These are phyloP conservation scores for Ganoderma boninense DNA, from an alignment of 1,284 basidiomycete species.

Conservation along the genomic window DNA sequence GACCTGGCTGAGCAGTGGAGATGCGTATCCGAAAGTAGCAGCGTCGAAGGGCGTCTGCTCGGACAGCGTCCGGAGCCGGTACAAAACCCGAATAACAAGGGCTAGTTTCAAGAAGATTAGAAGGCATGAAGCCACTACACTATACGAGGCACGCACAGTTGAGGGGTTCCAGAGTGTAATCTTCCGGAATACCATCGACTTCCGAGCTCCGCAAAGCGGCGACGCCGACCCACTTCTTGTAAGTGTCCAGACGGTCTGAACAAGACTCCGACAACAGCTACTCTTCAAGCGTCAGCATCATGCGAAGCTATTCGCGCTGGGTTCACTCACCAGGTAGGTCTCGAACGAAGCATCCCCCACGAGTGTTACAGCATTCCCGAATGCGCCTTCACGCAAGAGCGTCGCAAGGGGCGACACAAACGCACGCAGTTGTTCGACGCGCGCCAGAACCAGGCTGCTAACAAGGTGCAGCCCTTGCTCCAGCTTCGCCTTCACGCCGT, in stretches of 20 bases:
- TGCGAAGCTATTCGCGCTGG: slow-evolving; percentile 6
- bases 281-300: not conserved
- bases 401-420: slow-evolving; percentile 67
- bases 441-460: slow-evolving; percentile 66
- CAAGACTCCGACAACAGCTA: slow-evolving; percentile 72
- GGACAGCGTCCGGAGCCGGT: slow-evolving; percentile 85
- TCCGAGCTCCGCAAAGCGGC: slow-evolving; percentile 81
- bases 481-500: slow-evolving; percentile 60
- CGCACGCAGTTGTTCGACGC: slow-evolving; percentile 62
- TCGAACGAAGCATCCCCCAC: slow-evolving; percentile 72
- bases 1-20: slow-evolving; percentile 81
- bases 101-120: slow-evolving; percentile 48
- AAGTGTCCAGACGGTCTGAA: slow-evolving; percentile 75
- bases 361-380: slow-evolving; percentile 64
- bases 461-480: slow-evolving; percentile 76
- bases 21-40: slow-evolving; percentile 85
- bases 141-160: slow-evolving; percentile 53
- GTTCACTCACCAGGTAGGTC: slow-evolving; percentile 74
- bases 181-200: slow-evolving; percentile 74
- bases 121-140: not conserved
- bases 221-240: slow-evolving; percentile 79
- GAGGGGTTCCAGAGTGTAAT: slow-evolving; percentile 77
- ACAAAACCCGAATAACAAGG: slow-evolving; percentile 86
- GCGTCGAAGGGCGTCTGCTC: slow-evolving; percentile 88
- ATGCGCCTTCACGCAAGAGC: slow-evolving; percentile 72